Evolutionary conservation across 768 basidiomycete genomes (phyloP).

Genomic region (Lentinula sp.): DNA sequence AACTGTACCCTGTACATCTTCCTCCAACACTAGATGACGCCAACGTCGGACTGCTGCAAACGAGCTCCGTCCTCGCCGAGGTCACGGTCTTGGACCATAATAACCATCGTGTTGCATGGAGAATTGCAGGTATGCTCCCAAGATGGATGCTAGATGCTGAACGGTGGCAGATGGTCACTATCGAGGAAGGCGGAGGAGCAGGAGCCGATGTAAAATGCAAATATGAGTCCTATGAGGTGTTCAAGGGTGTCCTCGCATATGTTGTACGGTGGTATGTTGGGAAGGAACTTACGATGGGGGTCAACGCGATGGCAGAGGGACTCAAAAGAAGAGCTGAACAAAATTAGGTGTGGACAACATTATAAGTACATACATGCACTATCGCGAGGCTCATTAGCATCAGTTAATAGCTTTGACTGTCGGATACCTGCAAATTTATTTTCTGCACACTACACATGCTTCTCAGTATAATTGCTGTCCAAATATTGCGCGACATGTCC

Average conservation of each 20-base stretch:
- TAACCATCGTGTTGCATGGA: conserved; percentile 55
- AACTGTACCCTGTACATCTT: conserved; percentile 48
- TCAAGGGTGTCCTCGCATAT: conserved; percentile 50
- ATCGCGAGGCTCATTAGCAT: too few species aligned
- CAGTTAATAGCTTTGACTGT: too few species aligned
- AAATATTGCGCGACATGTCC: too few species aligned
- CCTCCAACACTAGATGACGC: conserved; percentile 51
- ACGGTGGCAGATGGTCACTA: conserved; percentile 60
- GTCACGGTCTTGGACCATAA: conserved; percentile 49
- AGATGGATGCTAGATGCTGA: conserved; percentile 44
- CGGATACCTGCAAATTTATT: too few species aligned
- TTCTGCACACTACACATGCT: too few species aligned
- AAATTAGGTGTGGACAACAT: not conserved
- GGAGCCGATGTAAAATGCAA: conserved; percentile 29
- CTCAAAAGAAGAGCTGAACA: conserved; percentile 48
- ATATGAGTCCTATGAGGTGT: conserved; percentile 63
- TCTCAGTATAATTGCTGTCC: too few species aligned
- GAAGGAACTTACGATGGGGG: conserved; percentile 35
- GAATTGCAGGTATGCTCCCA: conserved; percentile 27
- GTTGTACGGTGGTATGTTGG: conserved; percentile 39
- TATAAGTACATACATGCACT: too few species aligned
- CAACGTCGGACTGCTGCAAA: conserved; percentile 22
- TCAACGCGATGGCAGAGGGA: conserved; percentile 49
- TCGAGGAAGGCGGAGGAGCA: conserved; percentile 36
- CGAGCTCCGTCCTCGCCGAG: conserved; percentile 32